A percentile compares a stretch with the other conserved stretches of the same genome.
Conservation (phyloP, 768 basidiomycete species). For the Podaxis sp. region DNA sequence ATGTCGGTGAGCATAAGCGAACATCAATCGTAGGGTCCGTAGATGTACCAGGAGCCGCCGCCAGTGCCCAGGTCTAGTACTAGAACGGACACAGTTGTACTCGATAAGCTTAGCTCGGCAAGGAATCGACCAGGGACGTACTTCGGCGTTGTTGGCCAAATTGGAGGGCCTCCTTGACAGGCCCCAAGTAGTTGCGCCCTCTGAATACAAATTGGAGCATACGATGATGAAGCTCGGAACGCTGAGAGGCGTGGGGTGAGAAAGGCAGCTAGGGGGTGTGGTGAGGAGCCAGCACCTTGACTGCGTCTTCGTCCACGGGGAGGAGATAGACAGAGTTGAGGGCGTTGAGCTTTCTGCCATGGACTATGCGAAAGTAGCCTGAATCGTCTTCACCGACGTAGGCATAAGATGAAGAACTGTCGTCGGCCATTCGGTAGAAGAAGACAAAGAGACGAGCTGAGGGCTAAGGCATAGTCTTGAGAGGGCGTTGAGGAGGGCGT, state of each 20-base stretch:
- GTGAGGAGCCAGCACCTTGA: constrained; percentile 39
- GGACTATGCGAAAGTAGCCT: constrained; percentile 47
- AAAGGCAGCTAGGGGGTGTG: not conserved
- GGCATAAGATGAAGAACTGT: not conserved
- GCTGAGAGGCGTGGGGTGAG: constrained; percentile 32
- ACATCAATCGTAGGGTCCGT: constrained; percentile 7
- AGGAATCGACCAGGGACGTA: constrained; percentile 18
- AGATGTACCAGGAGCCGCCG: constrained; percentile 54
- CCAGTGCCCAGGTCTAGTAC: constrained; percentile 74
- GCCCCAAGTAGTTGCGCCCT: constrained; percentile 66
- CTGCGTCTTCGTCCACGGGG: constrained; percentile 65
- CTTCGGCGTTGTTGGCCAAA: constrained; percentile 46
- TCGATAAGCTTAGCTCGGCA: not conserved
- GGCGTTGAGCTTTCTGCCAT: constrained; percentile 54
- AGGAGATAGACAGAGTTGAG: constrained; percentile 59
- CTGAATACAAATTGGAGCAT: constrained; percentile 65
- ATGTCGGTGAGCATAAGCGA: constrained; percentile 8
- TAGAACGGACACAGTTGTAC: constrained; percentile 14
- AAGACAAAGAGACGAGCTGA: not conserved
- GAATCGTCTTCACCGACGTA: constrained; percentile 39
- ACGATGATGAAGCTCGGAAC: constrained; percentile 60
- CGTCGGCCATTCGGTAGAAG: constrained; percentile 1
- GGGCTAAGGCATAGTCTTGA: constrained; percentile 6
- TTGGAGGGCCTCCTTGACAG: constrained; percentile 55
- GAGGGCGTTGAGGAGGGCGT: not conserved